Evolutionary conservation across 208 protist species (phyloP).

Genomic region (Trypanosoma lewisi): DNA sequence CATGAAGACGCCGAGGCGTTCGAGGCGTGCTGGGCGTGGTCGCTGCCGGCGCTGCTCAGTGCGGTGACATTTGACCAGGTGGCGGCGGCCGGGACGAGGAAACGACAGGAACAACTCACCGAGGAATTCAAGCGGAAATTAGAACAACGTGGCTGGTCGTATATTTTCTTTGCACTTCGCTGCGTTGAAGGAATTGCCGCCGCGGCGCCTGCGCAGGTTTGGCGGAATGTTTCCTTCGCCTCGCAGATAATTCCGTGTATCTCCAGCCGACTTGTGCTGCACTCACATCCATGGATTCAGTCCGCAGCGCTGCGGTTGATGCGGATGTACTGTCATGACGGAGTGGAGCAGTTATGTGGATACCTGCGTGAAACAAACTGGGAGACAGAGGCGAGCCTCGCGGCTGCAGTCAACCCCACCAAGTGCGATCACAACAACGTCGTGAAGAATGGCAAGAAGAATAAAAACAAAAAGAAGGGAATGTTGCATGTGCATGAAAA

Average conservation of each 20-base stretch:
- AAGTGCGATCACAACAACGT: neutral
- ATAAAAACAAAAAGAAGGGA: neutral
- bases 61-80: constrained; percentile 70
- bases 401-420: neutral
- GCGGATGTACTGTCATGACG: constrained; percentile 72
- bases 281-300: constrained; percentile 86
- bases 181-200: constrained; percentile 59
- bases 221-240: constrained; percentile 32
- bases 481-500: neutral
- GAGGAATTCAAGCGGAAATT: constrained; percentile 49
- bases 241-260: constrained; percentile 44
- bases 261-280: constrained; percentile 43
- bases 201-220: constrained; percentile 49
- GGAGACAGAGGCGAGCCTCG: neutral
- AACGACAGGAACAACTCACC: constrained; percentile 17
- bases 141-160: constrained; percentile 68
- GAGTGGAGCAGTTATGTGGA: constrained; percentile 50
- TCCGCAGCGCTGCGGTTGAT: constrained; percentile 66
- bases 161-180: constrained; percentile 81
- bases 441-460: constrained; percentile 7
- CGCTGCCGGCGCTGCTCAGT: constrained; percentile 46
- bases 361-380: constrained; percentile 50
- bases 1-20: constrained; percentile 38
- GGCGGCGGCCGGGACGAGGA: constrained; percentile 23
- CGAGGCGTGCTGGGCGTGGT: constrained; percentile 60